Percentiles rank a stretch among this genome's conserved stretches.
phyloP scores from a whole-genome alignment of 768 basidiomycete genomes.

The Amanita inopinata region DNA sequence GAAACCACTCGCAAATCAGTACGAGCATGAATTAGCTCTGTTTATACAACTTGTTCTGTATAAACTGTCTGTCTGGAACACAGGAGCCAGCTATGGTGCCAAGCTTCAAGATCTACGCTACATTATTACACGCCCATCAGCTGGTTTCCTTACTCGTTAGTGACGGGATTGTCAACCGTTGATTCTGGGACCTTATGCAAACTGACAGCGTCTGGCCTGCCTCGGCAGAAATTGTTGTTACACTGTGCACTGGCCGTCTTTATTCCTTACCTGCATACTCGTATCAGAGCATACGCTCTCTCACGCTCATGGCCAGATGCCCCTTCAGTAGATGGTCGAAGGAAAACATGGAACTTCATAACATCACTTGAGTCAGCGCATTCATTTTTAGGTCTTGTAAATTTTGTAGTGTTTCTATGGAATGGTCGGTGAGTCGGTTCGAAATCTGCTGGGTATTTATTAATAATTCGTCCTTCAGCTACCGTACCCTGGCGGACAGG shows the following conservation, averaged over 20 bases:
- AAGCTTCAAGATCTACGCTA: conserved; percentile 74
- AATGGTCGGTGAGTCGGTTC: conserved; percentile 60
- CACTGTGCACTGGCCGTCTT: conserved; percentile 70
- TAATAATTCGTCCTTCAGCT: conserved; percentile 27
- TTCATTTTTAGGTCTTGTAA: conserved; percentile 52
- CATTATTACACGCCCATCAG: conserved; percentile 19
- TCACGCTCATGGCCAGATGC: conserved; percentile 88
- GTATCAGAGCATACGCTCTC: conserved; percentile 65
- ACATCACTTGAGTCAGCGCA: conserved; percentile 60
- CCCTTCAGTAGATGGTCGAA: conserved; percentile 66
- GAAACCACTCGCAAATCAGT: conserved; percentile 47
- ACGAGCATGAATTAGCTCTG: conserved; percentile 69
- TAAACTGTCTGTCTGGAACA: conserved; percentile 76
- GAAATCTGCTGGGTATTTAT: not conserved
- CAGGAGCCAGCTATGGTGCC: conserved; percentile 74
- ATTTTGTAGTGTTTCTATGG: conserved; percentile 78
- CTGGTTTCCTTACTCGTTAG: conserved; percentile 25
- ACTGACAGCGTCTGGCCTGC: conserved; percentile 52
- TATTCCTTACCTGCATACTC: conserved; percentile 69
- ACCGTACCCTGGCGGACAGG: conserved; percentile 77
- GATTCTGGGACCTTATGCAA: conserved; percentile 9
- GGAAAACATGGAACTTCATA: conserved; percentile 64
- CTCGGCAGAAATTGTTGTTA: conserved; percentile 45
- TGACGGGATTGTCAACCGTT: conserved; percentile 14
- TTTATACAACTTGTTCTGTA: conserved; percentile 66